Evolutionary conservation across 2,329 filamentous ascomycete species (phyloP), one percentile per base, ranked within the genome.

Genomic region (Penicillium occitanis): DNA sequence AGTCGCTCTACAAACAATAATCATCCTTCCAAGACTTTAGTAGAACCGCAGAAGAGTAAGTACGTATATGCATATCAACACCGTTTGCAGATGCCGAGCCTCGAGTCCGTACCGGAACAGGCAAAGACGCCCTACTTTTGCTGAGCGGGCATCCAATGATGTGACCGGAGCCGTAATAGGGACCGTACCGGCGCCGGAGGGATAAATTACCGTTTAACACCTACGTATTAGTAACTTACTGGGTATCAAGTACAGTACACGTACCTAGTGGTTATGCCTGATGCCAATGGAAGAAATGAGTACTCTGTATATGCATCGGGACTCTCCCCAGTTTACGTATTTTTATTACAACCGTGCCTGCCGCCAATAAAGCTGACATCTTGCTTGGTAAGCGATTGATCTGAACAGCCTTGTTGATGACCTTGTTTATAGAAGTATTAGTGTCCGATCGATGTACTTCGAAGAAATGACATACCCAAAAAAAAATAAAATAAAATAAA

Each of bases 51-150:
- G 53, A 57, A 57, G 19, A 40, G n/a, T 25, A 22, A 25, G 10
- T 37, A 25, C 22, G 22, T 25, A 5, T 14, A 37, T 57, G 53
- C 22, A 40, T 19, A 57, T 57, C 53, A 35, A 25, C 33, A 22
- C 53, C 53, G 60, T 51, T 62, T 53, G 60, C 60, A 53, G 60
- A 62, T 40, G 60, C 60, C 60, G 60, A 62, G 60, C 46, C 13
- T 62, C 50, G 33, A 57, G 30, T 50, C 25, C 46, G 46, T 62
- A 22, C 60, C 60, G 33, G n/a, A 37, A 37, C 60, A 53, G 60
- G 60, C 46, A 51, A 51, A 51, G 30, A 22, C n/a, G 58, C 58
- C 58, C 22, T 44, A 25, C 40, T 33, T 25, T 37, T 5, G 2
- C 37, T 28, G 14, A 50, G 44, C 19, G 53, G 53, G 53, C 11